Percentiles rank a stretch among this genome's conserved stretches.
Conservation (phyloP, 257 asterid species). For the Solanum pimpinellifolium region DNA sequence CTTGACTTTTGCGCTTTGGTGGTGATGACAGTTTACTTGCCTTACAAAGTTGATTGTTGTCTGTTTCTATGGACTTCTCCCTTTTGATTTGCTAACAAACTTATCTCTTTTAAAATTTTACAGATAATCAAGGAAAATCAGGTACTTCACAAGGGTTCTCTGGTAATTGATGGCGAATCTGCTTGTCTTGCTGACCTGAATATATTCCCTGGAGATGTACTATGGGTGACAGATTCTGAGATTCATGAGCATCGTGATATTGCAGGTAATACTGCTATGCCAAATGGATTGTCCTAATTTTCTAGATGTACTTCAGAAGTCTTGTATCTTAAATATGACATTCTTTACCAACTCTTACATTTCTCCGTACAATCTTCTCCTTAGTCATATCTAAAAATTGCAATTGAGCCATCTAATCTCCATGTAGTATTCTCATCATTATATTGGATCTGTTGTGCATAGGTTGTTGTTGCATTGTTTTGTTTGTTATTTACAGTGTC, state of each 20-base stretch:
- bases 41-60: neutral
- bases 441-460: neutral
- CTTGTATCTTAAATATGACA: neutral
- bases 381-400: neutral
- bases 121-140: constrained; percentile 97
- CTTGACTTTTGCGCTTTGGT: neutral
- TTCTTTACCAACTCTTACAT: neutral
- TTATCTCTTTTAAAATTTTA: neutral
- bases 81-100: neutral
- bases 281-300: neutral
- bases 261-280: constrained; percentile 53
- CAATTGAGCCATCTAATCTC: neutral
- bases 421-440: neutral
- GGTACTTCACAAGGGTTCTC: constrained; percentile 85
- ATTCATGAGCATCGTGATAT: constrained; percentile 94
- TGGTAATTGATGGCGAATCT: constrained; percentile 59
- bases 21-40: neutral
- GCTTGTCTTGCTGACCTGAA: constrained; percentile 71
- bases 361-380: neutral
- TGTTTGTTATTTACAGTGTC: neutral
- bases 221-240: constrained; percentile 95
- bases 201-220: constrained; percentile 84
- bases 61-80: neutral
- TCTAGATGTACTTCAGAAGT: neutral
- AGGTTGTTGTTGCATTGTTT: neutral